Conservation (phyloP, 2,329 filamentous ascomycete genomes). For the Exophiala aquamarina region DNA sequence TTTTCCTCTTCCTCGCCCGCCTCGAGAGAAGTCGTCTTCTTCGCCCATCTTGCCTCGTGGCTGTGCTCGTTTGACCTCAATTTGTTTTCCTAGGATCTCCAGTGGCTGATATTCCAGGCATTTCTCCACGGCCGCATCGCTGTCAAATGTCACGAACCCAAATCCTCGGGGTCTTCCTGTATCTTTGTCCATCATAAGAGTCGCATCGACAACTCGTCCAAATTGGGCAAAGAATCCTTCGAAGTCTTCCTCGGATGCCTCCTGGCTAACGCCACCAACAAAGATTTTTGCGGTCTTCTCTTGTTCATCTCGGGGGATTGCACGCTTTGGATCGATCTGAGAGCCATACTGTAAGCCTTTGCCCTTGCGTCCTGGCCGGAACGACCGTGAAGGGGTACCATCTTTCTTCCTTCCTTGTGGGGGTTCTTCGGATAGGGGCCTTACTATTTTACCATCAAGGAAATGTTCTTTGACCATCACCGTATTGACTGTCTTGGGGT, state of each 20-base stretch:
- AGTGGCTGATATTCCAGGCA: conserved; percentile 75
- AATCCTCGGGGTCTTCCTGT: conserved; percentile 95
- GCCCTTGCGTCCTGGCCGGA: conserved; percentile 3
- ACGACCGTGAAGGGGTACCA: conserved; percentile 14
- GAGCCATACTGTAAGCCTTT: conserved; percentile 29
- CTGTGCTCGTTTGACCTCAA: conserved; percentile 98
- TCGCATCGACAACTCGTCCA: conserved; percentile 92
- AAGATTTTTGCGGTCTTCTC: conserved; percentile 99
- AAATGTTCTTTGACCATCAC: conserved; percentile 99
- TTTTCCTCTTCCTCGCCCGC: conserved; percentile 44
- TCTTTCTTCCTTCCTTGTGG: conserved; percentile 20
- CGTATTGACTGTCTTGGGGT: conserved; percentile 95
- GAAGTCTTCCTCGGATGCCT: conserved; percentile 94
- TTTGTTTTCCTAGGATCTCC: conserved; percentile 91
- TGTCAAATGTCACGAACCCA: conserved; percentile 97
- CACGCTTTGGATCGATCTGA: conserved; percentile 96
- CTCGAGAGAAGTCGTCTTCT: conserved; percentile 69
- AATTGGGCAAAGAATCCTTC: conserved; percentile 97
- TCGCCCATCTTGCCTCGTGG: conserved; percentile 92
- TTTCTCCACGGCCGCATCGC: conserved; percentile 88
- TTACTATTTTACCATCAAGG: conserved; percentile 95
- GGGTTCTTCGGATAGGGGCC: conserved; percentile 37
- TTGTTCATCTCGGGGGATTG: conserved; percentile 95
- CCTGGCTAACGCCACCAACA: conserved; percentile 94
- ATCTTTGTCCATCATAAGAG: conserved; percentile 99